Evolutionary conservation across 2,329 filamentous ascomycete genomes (phyloP), one percentile per base, ranked within the genome.

Genomic region (Ilyonectria sp.): DNA sequence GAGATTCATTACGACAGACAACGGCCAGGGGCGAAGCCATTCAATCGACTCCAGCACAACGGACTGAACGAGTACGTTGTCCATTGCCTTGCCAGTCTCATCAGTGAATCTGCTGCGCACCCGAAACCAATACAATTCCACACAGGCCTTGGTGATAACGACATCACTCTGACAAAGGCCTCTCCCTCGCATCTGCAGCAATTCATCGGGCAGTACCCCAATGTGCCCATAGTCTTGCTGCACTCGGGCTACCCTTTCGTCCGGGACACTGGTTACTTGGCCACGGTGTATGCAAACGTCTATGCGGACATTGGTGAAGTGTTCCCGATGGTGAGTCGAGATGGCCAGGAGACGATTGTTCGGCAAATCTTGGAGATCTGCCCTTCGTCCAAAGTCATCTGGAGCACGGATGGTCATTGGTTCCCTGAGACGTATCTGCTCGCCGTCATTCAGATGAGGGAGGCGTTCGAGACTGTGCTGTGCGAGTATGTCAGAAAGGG

Each of bases 221-320:
- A 84, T 0, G 88, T 95, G 0, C 91, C 92, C 0, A 91, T 97
- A 62, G 91, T 97, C 2, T 82, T 97, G 13, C 86, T 97, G 2
- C 93, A 97, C 77, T 91, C 93, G 0, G 89, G 93, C 2, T 96
- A 96, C 77, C 94, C 94, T 0, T 96, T 92, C 75, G 93, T 91
- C 0, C 87, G 91, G 43, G 92, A 96, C 79, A 89, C 92, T 0
- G 93, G 92, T 0, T 96, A 95, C 77, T 85, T 97, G 19, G 93
- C 94, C 0, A 89, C 88, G 1, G 89, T 92, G 21, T 96, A 94
- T 76, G 84, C 87, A 23, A 95, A 97, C 75, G 92, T 93, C 2
- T 96, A 94, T 76, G 88, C 93, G 17, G 94, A 96, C 75, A 89
- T 97, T 60, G 93, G 94, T 1, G 92, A 94, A 75, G 91, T 96